phyloP scores from a whole-genome alignment of 2,329 filamentous ascomycete species.

The Fusarium tricinctum region DNA sequence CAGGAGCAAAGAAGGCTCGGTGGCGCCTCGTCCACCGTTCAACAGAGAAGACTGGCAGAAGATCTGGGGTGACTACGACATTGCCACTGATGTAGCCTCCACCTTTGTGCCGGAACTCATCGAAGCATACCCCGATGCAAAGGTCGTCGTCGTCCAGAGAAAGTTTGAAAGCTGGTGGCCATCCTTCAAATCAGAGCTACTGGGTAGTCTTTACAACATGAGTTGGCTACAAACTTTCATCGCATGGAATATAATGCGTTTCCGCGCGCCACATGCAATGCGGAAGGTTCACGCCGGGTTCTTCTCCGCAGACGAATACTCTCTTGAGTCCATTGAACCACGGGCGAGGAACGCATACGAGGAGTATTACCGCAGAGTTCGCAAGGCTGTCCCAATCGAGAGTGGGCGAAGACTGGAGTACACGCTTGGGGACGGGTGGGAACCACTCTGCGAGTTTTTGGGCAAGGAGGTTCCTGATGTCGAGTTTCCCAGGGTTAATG shows the following conservation, averaged over 20 bases:
- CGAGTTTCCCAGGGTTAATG: constrained; percentile 21
- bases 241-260: not conserved
- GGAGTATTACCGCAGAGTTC: constrained; percentile 4
- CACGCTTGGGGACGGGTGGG: constrained; percentile 17
- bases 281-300: constrained; percentile 16
- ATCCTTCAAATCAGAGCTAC: not conserved
- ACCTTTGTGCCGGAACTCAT: constrained; percentile 15
- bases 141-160: constrained; percentile 8
- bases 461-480: constrained; percentile 17
- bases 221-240: not conserved
- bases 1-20: not conserved
- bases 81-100: constrained; percentile 15
- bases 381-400: constrained; percentile 1
- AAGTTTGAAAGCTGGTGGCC: constrained; percentile 24
- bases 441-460: constrained; percentile 21
- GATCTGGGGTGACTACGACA: constrained; percentile 19
- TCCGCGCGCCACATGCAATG: not conserved
- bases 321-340: not conserved
- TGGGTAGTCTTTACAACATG: not conserved
- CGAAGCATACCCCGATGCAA: constrained; percentile 20
- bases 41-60: not conserved
- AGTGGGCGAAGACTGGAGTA: constrained; percentile 14
- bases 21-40: not conserved
- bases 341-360: not conserved
- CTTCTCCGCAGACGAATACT: not conserved